Evolutionary conservation across 352 stramenopile genomes (phyloP), one percentile per base, ranked within the genome.

Genomic region (Pythium sukuiense): DNA sequence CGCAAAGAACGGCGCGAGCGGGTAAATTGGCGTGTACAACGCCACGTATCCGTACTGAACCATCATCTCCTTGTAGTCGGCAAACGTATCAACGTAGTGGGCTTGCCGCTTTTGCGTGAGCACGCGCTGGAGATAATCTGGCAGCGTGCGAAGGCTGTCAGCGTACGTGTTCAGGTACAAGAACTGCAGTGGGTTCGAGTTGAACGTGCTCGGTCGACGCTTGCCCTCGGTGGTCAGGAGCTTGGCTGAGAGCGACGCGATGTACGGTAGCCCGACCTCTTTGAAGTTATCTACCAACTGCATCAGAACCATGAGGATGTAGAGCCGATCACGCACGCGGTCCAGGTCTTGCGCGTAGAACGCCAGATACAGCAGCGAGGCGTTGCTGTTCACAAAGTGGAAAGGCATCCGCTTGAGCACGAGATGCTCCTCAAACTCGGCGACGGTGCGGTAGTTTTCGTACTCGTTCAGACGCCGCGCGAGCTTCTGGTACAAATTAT

Each of bases 11-110:
- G 93, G 91, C n/a, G 90, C 95, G 14, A 97, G 83, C 32, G 93
- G 93, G 54, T 98, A 87, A 6, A 98, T 80, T 12, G 93, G 85
- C 52, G 86, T 96, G 73, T 97, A 98, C 43, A 94, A 94, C 53
- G 90, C 82, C 5, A 97, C 91, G 69, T 97, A 98, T 30, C 89
- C 87, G 73, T 97, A 98, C 67, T 97, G 90, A 48, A 97, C 84
- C 69, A 98, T 86, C 54, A 90, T 85, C 54, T 90, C 81, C 60
- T 90, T 90, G 75, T 86, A 90, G 71, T 90, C 81, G 2, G 74
- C 70, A 29, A 90, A 90, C 16, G 77, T 88, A 39, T 90, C 81
- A 11, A 73, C 72, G 71, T 90, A 90, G 30, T 78, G 76, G 12
- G 72, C 76, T 41, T 90, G 81, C 0, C 77, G 79, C 33, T 85